Percentiles rank a stretch among this genome's conserved stretches.
Conservation (phyloP, 352 stramenopile genomes). For the Phytophthora brassicae region DNA sequence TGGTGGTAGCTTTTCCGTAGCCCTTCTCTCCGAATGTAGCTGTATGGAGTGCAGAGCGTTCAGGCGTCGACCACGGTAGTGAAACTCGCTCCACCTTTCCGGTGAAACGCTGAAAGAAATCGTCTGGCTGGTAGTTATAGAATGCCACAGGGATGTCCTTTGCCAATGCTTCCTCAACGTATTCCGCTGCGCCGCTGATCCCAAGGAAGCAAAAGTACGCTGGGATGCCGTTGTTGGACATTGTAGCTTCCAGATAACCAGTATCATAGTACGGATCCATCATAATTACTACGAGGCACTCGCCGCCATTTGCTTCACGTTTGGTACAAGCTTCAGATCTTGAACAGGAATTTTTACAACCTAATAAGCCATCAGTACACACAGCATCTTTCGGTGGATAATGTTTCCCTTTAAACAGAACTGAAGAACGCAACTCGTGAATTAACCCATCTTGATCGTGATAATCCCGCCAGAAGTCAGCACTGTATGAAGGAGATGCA, state of each 20-base stretch:
- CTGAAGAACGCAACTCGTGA: constrained; percentile 23
- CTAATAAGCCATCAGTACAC: constrained; percentile 33
- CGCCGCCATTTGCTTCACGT: constrained; percentile 24
- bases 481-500: constrained; percentile 27
- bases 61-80: constrained; percentile 36
- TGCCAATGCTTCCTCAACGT: constrained; percentile 31
- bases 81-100: constrained; percentile 38
- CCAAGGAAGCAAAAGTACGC: constrained; percentile 51
- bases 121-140: constrained; percentile 54
- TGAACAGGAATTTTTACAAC: constrained; percentile 47
- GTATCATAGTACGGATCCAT: constrained; percentile 36
- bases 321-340: constrained; percentile 43
- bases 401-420: constrained; percentile 26
- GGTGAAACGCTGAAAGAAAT: constrained; percentile 34
- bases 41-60: constrained; percentile 25
- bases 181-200: constrained; percentile 17
- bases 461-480: constrained; percentile 61
- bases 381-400: constrained; percentile 29
- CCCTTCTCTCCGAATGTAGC: constrained; percentile 50
- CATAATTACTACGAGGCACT: constrained; percentile 52
- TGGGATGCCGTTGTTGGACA: constrained; percentile 43
- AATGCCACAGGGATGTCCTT: constrained; percentile 40
- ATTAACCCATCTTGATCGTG: constrained; percentile 31
- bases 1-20: constrained; percentile 43
- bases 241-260: constrained; percentile 43